A percentile compares a stretch with the other conserved stretches of the same genome.
Conservation (phyloP, 768 basidiomycete genomes). For the Russula abietina region DNA sequence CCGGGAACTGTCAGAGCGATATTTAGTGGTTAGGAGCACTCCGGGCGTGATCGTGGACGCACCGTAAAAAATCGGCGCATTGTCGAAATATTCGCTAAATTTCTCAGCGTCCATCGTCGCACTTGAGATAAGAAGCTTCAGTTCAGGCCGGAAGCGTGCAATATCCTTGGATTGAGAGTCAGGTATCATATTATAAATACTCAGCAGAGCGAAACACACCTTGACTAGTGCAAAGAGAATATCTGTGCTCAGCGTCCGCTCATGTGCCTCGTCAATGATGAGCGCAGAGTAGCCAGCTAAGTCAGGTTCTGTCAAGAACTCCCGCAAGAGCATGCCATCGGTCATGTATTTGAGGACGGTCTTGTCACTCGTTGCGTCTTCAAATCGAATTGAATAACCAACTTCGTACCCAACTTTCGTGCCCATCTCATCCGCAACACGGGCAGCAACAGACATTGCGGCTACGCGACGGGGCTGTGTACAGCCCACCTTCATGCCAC, state of each 20-base stretch:
- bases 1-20: slow-evolving; percentile 67
- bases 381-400: slow-evolving; percentile 99
- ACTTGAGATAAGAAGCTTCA: slow-evolving; percentile 88
- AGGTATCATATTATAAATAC: slow-evolving; percentile 26
- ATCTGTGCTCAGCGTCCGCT: slow-evolving; percentile 95
- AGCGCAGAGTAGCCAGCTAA: slow-evolving; percentile 90
- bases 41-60: slow-evolving; percentile 27
- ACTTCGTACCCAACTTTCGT: slow-evolving; percentile 96
- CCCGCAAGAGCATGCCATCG: slow-evolving; percentile 95
- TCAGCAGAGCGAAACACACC: slow-evolving; percentile 48
- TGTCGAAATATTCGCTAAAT: slow-evolving; percentile 96
- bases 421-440: slow-evolving; percentile 99
- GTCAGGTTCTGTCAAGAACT: slow-evolving; percentile 97
- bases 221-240: slow-evolving; percentile 98
- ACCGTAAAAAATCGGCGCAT: slow-evolving; percentile 93
- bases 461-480: slow-evolving; percentile 98
- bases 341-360: slow-evolving; percentile 99
- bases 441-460: slow-evolving; percentile 98
- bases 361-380: slow-evolving; percentile 99
- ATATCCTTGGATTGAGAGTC: slow-evolving; percentile 63
- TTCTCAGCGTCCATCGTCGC: slow-evolving; percentile 98
- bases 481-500: slow-evolving; percentile 87
- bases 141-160: slow-evolving; percentile 90
- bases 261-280: slow-evolving; percentile 98
- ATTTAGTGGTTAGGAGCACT: neutral